A percentile compares a stretch with the other conserved stretches of the same genome.
Conservation (phyloP, 2,329 filamentous ascomycete species). For the Sordariomycetes sp. region DNA sequence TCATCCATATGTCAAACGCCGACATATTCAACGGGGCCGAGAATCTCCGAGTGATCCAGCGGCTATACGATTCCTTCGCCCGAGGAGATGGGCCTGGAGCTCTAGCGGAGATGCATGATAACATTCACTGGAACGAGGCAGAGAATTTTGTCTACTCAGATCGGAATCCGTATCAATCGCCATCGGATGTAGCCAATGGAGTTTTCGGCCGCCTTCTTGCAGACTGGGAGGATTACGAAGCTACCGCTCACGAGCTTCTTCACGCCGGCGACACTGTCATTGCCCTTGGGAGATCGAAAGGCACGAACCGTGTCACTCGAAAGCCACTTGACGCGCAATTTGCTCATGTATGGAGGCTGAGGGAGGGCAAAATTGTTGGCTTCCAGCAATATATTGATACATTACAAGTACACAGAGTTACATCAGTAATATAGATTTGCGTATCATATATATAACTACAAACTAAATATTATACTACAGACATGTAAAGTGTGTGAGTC, state of each 20-base stretch:
- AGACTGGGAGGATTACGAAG: background rate
- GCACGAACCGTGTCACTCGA: background rate
- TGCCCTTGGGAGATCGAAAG: background rate
- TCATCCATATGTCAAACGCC: no score
- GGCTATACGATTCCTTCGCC: background rate
- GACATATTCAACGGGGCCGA: no score
- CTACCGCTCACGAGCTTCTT: background rate
- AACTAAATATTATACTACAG: no score
- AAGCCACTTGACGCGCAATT: background rate
- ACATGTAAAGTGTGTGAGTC: no score
- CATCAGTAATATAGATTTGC: no score
- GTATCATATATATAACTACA: no score
- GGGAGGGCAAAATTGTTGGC: background rate
- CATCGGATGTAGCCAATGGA: background rate
- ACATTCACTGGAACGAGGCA: background rate
- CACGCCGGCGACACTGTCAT: background rate
- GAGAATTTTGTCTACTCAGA: constrained; percentile 1
- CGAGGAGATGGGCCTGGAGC: background rate
- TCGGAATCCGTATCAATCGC: background rate
- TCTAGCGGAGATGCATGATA: background rate
- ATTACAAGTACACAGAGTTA: background rate
- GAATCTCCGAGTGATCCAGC: background rate
- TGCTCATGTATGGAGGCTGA: background rate
- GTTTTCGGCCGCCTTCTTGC: background rate
- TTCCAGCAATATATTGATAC: constrained; percentile 1